These are phyloP conservation scores for Stentor roeselii DNA, from an alignment of 73 alveolate species.

Conservation along the genomic window DNA sequence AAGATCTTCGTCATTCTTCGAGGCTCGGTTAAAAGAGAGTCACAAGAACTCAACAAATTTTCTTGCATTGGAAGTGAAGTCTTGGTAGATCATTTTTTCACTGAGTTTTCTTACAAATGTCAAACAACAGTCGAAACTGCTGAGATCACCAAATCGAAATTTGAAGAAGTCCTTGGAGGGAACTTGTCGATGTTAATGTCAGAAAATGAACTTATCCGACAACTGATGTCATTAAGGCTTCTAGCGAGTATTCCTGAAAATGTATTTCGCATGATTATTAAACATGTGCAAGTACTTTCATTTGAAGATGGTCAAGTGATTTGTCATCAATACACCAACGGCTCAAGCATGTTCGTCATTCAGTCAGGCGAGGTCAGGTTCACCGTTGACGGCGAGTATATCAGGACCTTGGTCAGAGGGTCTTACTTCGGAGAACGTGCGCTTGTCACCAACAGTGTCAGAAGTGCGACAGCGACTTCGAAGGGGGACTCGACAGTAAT, in stretches of 20 bases:
- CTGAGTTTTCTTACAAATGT: background rate
- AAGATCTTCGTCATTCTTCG: background rate
- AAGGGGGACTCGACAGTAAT: background rate
- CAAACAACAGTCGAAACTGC: background rate
- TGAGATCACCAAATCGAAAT: background rate
- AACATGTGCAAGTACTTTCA: background rate
- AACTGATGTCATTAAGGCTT: no score
- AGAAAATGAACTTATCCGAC: background rate
- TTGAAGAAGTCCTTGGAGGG: background rate
- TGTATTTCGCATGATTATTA: background rate
- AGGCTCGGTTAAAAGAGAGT: background rate
- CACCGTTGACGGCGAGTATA: background rate
- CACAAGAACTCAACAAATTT: background rate
- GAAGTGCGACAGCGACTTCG: background rate
- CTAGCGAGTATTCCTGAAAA: background rate
- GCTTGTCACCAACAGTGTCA: no score
- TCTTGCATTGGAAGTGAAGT: background rate
- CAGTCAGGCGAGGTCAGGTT: background rate
- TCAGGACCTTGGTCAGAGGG: background rate
- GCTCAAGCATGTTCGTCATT: background rate
- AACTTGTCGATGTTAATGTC: background rate
- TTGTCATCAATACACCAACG: background rate
- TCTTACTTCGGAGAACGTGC: background rate
- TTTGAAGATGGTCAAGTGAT: background rate
- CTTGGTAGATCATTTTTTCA: background rate